phyloP scores from a whole-genome alignment of 495 filamentous ascomycete genomes.

The Mycothermus thermophilus region DNA sequence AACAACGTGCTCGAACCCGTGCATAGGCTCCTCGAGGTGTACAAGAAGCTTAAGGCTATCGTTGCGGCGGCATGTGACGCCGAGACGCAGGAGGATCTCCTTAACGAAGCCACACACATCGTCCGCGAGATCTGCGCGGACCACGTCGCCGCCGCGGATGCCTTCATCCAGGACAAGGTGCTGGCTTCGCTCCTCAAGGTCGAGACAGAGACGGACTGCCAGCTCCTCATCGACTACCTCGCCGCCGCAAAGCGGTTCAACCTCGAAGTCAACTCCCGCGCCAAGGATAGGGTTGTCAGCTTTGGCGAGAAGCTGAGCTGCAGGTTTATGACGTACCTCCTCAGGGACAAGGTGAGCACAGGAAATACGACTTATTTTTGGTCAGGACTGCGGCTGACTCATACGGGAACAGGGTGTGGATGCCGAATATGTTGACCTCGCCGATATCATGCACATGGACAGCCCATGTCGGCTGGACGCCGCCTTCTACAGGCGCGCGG shows the following conservation, averaged over 20 bases:
- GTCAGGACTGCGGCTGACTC: background rate
- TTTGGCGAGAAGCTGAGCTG: constrained; percentile 91
- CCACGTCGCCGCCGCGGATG: constrained; percentile 52
- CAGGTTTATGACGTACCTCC: constrained; percentile 65
- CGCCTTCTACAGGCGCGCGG: constrained; percentile 65
- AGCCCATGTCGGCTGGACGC: constrained; percentile 51
- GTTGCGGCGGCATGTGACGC: constrained; percentile 49
- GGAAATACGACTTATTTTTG: background rate
- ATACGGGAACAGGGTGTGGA: constrained; percentile 44
- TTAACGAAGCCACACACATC: constrained; percentile 54
- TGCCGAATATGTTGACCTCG: constrained; percentile 76
- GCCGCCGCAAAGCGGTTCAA: constrained; percentile 42
- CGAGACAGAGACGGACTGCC: constrained; percentile 63
- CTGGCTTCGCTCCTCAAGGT: constrained; percentile 41
- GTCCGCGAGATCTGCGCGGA: constrained; percentile 63
- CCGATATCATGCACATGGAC: constrained; percentile 55
- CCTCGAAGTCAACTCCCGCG: constrained; percentile 60
- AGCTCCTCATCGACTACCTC: constrained; percentile 41
- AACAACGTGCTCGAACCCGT: too few species aligned
- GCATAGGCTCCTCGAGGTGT: constrained; percentile 40
- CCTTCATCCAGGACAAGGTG: constrained; percentile 45
- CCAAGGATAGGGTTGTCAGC: constrained; percentile 80
- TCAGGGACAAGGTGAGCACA: constrained; percentile 44
- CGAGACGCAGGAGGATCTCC: constrained; percentile 47
- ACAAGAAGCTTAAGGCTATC: constrained; percentile 56